Percentiles rank a stretch among this genome's conserved stretches.
These are phyloP conservation scores for Clonostachys chloroleuca DNA, from an alignment of 2,329 filamentous ascomycete genomes.

Conservation along the genomic window DNA sequence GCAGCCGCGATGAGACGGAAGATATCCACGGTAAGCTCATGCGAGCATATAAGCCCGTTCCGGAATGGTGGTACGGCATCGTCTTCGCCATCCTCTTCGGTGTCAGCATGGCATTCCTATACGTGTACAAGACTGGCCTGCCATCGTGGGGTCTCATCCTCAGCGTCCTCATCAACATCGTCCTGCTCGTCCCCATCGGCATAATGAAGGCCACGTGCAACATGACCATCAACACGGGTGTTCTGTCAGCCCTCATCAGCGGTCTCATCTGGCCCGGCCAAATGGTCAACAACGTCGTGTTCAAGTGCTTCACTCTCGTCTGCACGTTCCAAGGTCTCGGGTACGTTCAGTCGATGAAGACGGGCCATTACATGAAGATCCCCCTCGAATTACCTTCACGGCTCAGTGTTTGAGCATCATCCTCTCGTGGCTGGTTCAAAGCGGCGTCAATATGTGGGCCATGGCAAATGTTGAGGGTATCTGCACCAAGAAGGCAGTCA, in stretches of 20 bases:
- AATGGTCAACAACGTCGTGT: constrained; percentile 40
- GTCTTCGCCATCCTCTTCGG: constrained; percentile 16
- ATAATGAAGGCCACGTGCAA: neutral
- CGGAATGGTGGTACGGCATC: constrained; percentile 51
- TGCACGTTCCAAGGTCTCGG: constrained; percentile 25
- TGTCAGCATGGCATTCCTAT: neutral
- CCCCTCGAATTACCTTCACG: no score
- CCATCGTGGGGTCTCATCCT: constrained; percentile 1
- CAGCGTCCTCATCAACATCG: constrained; percentile 1
- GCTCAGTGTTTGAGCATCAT: no score
- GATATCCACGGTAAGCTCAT: constrained; percentile 53
- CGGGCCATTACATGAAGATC: constrained; percentile 35
- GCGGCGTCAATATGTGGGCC: constrained; percentile 25
- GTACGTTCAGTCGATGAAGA: constrained; percentile 26
- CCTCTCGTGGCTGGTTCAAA: no score
- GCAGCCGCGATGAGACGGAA: constrained; percentile 29
- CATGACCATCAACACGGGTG: no score
- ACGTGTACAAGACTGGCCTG: neutral
- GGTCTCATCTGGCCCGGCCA: constrained; percentile 15
- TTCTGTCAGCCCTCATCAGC: no score
- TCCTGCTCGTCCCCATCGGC: constrained; percentile 1
- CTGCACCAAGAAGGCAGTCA: constrained; percentile 40
- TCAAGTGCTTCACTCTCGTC: constrained; percentile 28
- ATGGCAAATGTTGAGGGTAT: constrained; percentile 44
- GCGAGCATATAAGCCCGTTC: constrained; percentile 48